Evolutionary conservation across 2,329 filamentous ascomycete genomes (phyloP).

Genomic region (Fusarium sp.): DNA sequence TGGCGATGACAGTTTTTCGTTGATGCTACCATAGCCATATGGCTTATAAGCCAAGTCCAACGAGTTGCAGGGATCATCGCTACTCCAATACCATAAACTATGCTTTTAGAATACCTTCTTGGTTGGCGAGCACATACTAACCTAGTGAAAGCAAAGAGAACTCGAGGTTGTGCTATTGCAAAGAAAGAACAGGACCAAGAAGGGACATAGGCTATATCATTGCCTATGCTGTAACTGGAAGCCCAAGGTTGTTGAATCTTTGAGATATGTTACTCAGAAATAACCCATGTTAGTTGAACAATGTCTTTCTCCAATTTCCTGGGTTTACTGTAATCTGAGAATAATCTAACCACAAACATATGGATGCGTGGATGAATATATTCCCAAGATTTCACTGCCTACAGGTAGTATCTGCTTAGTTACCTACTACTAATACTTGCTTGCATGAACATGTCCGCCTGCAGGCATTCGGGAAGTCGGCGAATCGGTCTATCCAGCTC

Average conservation of each 20-base stretch:
- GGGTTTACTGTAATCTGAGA: background rate
- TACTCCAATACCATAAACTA: background rate
- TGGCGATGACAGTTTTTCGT: background rate
- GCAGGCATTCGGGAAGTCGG: conserved; percentile 4
- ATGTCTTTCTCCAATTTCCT: background rate
- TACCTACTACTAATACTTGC: background rate
- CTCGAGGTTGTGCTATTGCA: background rate
- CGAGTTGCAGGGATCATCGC: background rate
- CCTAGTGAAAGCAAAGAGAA: background rate
- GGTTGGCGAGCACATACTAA: background rate
- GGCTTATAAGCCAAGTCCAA: background rate
- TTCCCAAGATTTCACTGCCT: background rate
- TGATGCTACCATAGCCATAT: background rate
- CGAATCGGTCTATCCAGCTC: conserved; percentile 16
- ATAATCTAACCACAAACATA: background rate
- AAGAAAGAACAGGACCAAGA: background rate
- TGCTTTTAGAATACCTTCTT: background rate
- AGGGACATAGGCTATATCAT: too few relatives aligned
- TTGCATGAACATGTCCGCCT: background rate
- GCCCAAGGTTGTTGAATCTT: background rate
- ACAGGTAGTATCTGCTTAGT: background rate
- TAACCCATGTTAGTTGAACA: background rate
- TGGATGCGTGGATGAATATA: background rate
- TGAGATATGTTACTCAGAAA: background rate
- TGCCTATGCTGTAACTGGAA: too few relatives aligned